Evolutionary conservation across 2,329 filamentous ascomycete genomes (phyloP), one percentile per base, ranked within the genome.

Genomic region (Calonectria naviculata): DNA sequence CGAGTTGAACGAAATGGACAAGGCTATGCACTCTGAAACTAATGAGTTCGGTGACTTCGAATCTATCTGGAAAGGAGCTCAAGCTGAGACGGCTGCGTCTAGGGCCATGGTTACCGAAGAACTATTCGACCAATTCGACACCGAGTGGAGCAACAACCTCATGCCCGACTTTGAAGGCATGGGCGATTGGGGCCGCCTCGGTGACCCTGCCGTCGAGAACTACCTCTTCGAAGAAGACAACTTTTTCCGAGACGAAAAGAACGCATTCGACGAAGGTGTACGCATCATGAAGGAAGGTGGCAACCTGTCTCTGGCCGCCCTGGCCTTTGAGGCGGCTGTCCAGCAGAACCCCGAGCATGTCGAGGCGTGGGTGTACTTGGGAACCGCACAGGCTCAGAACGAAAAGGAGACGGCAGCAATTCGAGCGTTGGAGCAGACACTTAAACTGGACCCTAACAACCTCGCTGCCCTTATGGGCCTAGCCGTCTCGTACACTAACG

Each of bases 351-450:
- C 95, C 0, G 88, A 93, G 66, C 96, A 98, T 81, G 91, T 96
- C 42, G 94, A 97, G 66, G 97, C 97, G 3, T 99, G 97, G 97
- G 94, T 95, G 12, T 93, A 95, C 78, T 90, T 99, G 36, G 97
- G 97, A 65, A 93, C 93, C 65, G 94, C 95, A 21, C 97, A 99
- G 84, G 97, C 97, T 24, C 97, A 99, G 83, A 99, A 99, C 83
- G 97, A 99, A 84, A 99, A 99, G 85, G 97, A 99, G 83, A 93
- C 95, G 10, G 96, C 97, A 0, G 97, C 97, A 3, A 98, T 99
- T 75, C 93, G 97, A 38, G 97, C 97, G 4, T 87, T 98, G 71
- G 96, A 98, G 83, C 94, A 97, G 81, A 95, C 96, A 1, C 85
- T 98, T 74, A 96, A 95, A 83, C 87, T 97, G 31, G 95, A 98